Evolutionary conservation across 2,329 filamentous ascomycete species (phyloP).

Genomic region (Aspergillus sergii): DNA sequence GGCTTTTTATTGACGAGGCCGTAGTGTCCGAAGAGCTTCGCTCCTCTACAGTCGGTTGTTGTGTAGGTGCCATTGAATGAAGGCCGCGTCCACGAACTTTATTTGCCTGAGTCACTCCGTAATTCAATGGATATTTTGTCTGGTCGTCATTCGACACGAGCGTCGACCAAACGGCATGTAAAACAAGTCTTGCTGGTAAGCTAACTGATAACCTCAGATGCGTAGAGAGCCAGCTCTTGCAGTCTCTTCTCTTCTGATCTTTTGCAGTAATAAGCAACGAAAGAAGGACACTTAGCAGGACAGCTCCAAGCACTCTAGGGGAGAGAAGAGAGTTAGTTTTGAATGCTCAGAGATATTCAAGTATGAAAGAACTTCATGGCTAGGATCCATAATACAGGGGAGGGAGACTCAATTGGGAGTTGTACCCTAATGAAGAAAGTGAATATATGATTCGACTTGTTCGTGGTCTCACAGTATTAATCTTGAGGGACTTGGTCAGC

Average conservation of each 20-base stretch:
- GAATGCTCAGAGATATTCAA: neutral
- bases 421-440: neutral
- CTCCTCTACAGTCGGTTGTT: constrained; percentile 29
- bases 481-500: neutral
- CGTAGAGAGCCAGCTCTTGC: constrained; percentile 41
- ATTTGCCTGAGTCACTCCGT: constrained; percentile 42
- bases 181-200: neutral
- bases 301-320: constrained; percentile 1
- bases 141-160: constrained; percentile 27
- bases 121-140: constrained; percentile 32
- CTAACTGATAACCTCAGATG: neutral
- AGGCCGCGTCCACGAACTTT: constrained; percentile 35
- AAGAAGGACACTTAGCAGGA: neutral
- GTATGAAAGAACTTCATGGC: neutral
- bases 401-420: neutral
- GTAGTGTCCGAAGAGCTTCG: constrained; percentile 36
- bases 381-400: neutral
- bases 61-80: constrained; percentile 32
- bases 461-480: neutral
- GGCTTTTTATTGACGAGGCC: constrained; percentile 49
- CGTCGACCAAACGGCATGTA: constrained; percentile 22
- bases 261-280: neutral
- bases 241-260: neutral
- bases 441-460: neutral
- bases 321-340: neutral